These are phyloP conservation scores for Medicago ruthenica DNA, from an alignment of 306 rosid genomes.

Conservation along the genomic window DNA sequence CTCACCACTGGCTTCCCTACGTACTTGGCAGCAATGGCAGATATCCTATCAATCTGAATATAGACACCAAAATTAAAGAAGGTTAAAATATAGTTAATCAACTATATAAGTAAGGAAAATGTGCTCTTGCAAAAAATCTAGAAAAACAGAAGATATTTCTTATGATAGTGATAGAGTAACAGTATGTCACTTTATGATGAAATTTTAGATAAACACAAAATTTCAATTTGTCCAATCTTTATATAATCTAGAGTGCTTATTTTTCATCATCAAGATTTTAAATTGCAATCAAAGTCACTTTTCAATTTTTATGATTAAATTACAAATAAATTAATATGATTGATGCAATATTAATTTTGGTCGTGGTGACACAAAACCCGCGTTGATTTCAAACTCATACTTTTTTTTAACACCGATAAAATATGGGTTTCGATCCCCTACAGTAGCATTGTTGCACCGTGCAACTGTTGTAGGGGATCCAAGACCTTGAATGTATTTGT, in stretches of 20 bases:
- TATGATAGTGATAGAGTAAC: background rate
- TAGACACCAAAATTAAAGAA: background rate
- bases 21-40: conserved; percentile 92
- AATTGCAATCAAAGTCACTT: background rate
- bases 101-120: background rate
- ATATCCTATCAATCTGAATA: conserved; percentile 82
- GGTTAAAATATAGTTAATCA: background rate
- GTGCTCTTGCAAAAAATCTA: background rate
- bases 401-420: too few species aligned
- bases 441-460: too few species aligned
- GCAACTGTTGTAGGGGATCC: too few species aligned
- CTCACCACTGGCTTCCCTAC: conserved; percentile 87
- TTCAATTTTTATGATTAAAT: background rate
- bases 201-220: background rate
- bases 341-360: background rate
- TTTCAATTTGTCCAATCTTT: background rate
- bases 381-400: background rate
- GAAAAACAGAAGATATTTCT: too few species aligned
- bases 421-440: too few species aligned
- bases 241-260: too few species aligned
- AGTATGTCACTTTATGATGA: background rate
- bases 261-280: too few species aligned
- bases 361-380: background rate
- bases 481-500: too few species aligned
- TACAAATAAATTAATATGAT: background rate